Percentiles rank a stretch among this genome's conserved stretches.
Conservation (phyloP, 345 rosid genomes). For the Rhodamnia argentea region DNA sequence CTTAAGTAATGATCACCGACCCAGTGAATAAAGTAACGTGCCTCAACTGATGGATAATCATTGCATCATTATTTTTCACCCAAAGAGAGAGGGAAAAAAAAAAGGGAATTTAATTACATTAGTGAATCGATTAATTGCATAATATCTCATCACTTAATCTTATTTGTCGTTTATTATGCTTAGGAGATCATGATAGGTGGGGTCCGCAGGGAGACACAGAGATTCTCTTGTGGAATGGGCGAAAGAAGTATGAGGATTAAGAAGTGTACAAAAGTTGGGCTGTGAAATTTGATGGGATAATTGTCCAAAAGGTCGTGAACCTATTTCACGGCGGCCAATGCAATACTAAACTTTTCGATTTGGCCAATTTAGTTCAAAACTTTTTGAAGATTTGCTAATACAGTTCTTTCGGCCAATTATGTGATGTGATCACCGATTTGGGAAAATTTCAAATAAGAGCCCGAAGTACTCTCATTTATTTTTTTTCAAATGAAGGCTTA, state of each 20-base stretch:
- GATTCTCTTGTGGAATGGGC: background rate
- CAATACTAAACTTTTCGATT: background rate
- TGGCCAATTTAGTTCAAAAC: fast-evolving
- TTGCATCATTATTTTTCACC: background rate
- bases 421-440: background rate
- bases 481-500: too few relatives aligned
- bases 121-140: background rate
- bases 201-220: background rate
- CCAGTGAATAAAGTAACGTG: background rate
- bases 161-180: background rate
- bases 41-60: background rate
- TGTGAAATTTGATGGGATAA: background rate
- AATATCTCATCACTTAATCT: background rate
- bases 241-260: background rate
- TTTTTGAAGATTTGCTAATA: fast-evolving
- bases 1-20: background rate
- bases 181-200: background rate
- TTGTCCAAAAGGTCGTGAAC: background rate
- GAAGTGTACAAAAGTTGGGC: background rate
- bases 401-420: background rate
- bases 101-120: background rate
- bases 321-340: fast-evolving
- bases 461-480: too few relatives aligned
- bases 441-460: too few relatives aligned
- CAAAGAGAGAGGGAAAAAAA: background rate